Evolutionary conservation across 495 filamentous ascomycete genomes (phyloP).

Genomic region (Aspergillus mulundensis): DNA sequence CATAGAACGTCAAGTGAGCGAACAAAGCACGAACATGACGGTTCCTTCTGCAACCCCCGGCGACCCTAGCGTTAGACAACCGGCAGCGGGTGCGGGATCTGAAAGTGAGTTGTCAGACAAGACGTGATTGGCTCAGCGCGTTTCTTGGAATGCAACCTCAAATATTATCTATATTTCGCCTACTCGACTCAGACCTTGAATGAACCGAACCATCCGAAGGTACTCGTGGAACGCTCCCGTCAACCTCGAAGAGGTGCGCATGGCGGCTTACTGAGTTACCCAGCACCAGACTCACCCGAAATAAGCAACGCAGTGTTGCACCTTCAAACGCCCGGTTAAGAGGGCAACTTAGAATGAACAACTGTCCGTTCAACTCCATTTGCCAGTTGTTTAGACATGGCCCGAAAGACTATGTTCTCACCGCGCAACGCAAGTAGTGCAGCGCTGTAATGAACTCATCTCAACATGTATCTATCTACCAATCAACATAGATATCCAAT

Average conservation of each 20-base stretch:
- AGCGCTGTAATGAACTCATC: neutral
- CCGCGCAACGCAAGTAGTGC: neutral
- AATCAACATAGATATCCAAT: neutral
- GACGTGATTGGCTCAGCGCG: constrained; percentile 16
- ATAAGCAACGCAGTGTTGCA: neutral
- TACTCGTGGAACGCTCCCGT: neutral
- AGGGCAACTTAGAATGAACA: neutral
- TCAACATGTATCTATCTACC: neutral
- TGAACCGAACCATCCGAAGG: neutral
- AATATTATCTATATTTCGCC: neutral
- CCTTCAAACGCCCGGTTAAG: neutral
- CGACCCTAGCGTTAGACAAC: constrained; percentile 21
- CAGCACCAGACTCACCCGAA: neutral
- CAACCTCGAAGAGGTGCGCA: constrained; percentile 4
- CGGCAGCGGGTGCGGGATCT: constrained; percentile 18
- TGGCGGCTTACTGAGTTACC: neutral
- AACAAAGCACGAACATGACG: constrained; percentile 18
- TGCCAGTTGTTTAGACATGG: neutral
- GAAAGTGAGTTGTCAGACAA: constrained; percentile 21
- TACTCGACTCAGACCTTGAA: neutral
- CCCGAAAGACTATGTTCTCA: neutral
- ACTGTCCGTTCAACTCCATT: neutral
- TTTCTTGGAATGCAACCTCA: neutral
- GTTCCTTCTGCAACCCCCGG: constrained; percentile 14
- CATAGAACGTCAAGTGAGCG: constrained; percentile 37